Conservation (phyloP, 768 basidiomycete genomes). For the Termitomyces sp. region DNA sequence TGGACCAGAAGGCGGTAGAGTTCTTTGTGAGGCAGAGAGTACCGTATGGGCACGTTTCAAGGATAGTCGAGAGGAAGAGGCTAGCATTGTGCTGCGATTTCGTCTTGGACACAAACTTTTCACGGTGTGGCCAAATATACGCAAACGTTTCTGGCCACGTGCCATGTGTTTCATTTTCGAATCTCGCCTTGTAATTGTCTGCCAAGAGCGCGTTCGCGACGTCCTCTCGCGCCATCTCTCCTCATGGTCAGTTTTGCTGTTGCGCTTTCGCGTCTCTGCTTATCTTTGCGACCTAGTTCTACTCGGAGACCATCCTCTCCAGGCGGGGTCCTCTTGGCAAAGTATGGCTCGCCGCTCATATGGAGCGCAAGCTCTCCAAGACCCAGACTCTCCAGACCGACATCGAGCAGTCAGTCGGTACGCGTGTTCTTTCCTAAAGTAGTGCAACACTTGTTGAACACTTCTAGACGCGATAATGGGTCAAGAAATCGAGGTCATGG, state of each 20-base stretch:
- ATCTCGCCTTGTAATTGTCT: constrained; percentile 9
- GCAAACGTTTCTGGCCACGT: constrained; percentile 11
- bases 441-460: not conserved
- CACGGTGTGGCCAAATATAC: constrained; percentile 8
- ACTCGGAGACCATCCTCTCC: constrained; percentile 90
- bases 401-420: constrained; percentile 90
- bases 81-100: constrained; percentile 1
- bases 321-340: constrained; percentile 91
- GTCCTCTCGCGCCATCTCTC: constrained; percentile 8
- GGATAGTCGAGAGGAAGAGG: constrained; percentile 8
- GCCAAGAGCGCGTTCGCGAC: constrained; percentile 21
- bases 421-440: constrained; percentile 19
- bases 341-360: constrained; percentile 99
- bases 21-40: not conserved
- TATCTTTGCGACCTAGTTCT: constrained; percentile 49
- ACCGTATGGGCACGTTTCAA: constrained; percentile 6
- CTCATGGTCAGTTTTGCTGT: constrained; percentile 21
- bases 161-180: constrained; percentile 13
- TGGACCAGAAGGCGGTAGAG: not conserved
- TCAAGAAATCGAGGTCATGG: constrained; percentile 89
- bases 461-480: constrained; percentile 82
- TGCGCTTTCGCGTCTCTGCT: constrained; percentile 4
- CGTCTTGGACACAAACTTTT: constrained; percentile 6
- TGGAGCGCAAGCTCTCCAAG: constrained; percentile 97
- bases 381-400: constrained; percentile 91